Conservation (phyloP, 148 eudicot genomes). For the Bassia scoparia region DNA sequence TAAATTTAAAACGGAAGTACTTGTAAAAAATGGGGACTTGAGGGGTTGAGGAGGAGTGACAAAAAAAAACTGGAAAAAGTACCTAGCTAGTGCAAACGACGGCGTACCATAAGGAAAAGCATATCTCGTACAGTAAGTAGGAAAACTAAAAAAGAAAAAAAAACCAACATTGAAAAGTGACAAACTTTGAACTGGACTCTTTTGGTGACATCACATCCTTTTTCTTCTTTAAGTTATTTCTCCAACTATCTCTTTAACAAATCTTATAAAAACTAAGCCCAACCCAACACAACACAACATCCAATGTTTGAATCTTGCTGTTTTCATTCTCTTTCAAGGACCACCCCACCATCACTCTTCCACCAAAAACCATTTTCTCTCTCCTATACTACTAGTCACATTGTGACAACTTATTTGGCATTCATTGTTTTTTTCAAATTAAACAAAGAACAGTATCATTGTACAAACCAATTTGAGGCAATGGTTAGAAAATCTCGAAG, state of each 20-base stretch:
- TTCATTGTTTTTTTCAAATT: not conserved
- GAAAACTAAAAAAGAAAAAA: too few relatives aligned
- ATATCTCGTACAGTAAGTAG: not conserved
- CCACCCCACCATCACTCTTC: constrained; percentile 10
- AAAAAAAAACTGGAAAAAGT: too few relatives aligned
- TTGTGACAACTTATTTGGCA: not conserved
- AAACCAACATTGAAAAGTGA: constrained; percentile 8
- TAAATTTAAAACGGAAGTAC: too few relatives aligned
- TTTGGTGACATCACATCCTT: constrained; percentile 8
- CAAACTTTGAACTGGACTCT: constrained; percentile 10
- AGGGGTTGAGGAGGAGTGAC: too few relatives aligned
- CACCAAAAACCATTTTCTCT: constrained; percentile 16
- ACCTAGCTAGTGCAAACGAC: too few relatives aligned
- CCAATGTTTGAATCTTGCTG: constrained; percentile 11
- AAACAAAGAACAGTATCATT: not conserved
- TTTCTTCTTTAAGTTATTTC: not conserved
- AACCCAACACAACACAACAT: too few relatives aligned
- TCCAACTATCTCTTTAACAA: too few relatives aligned
- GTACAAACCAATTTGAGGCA: constrained; percentile 5
- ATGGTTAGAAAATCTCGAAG: not conserved
- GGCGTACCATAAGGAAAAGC: not conserved
- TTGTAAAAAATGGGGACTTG: too few relatives aligned
- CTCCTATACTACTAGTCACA: not conserved
- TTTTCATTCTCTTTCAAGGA: not conserved
- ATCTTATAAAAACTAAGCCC: too few relatives aligned